Base-by-base conservation (phyloP, 495 filamentous ascomycete genomes). In the Glutinoglossum americanum region DNA sequence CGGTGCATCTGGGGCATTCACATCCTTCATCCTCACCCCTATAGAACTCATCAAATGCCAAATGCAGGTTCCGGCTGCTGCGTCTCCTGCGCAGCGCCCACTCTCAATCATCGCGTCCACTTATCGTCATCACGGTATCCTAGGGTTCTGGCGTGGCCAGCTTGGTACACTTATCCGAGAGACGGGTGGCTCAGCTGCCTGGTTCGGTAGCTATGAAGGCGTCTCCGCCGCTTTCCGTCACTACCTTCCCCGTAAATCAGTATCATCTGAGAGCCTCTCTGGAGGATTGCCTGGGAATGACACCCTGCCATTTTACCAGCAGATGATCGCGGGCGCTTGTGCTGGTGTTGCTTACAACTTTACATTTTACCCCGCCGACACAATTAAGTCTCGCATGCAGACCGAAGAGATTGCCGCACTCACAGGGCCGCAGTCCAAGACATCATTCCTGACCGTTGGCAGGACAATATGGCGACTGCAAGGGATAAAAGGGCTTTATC, bases 21-120 rank as follows among this genome's bases (percentile, higher is more conserved):
- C 93, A 1, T 89, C 85, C 1, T 71, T 97, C 35, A 74, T 93
- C 33, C 78, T 99, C 51, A 99, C 93, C 0, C 93, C 93, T 0
- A 87, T 99, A 57, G 93, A 99, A 67, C 77, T 99, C 51, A 83
- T 99, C 64, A 99, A 99, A 70, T 99, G 93, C 76, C 90, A 90
- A 70, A 93, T 99, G 76, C 93, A 99, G 68, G 88, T 94, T 8
- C 79, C 79, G 3, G 57, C 65, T 2, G 66, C 70, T 15, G 57
- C 67, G 8, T 54, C 63, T 10, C 37, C 56, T 9, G 23, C 28
- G 33, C 49, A 28, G 23, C 26, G 78, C 3, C 77, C 80, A 0
- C 66, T 85, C 26, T 70, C 66, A 4, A 70, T 94, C 44, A 86
- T 96, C 33, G 72, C 71, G 7, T 78, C 87, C 19, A 77, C 96